Evolutionary conservation across 2,329 filamentous ascomycete species (phyloP).

Genomic region (Fusarium fujikuroi): DNA sequence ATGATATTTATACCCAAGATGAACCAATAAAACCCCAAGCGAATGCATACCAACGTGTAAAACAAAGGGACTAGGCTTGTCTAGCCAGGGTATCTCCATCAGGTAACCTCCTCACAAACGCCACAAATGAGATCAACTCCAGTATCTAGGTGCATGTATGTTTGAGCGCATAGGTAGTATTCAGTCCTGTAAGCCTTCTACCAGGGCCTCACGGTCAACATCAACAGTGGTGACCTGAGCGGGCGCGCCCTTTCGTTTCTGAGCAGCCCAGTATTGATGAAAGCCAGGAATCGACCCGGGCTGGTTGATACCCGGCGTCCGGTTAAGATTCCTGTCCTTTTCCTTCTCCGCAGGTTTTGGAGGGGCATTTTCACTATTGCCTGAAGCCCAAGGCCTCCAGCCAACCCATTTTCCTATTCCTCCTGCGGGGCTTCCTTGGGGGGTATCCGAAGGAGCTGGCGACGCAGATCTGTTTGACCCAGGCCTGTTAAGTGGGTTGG

Average conservation of each 20-base stretch:
- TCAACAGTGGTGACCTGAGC: constrained; percentile 66
- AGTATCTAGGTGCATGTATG: constrained; percentile 26
- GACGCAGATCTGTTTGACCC: constrained; percentile 38
- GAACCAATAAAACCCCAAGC: constrained; percentile 25
- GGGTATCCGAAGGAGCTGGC: constrained; percentile 37
- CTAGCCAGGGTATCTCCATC: constrained; percentile 45
- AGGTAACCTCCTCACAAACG: constrained; percentile 37
- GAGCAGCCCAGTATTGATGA: constrained; percentile 63
- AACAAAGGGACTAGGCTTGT: constrained; percentile 37
- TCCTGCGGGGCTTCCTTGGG: constrained; percentile 40
- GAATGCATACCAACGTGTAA: constrained; percentile 22
- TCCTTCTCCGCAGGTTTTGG: constrained; percentile 41
- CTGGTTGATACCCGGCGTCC: constrained; percentile 82
- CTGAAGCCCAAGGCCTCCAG: constrained; percentile 60
- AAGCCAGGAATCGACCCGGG: constrained; percentile 79
- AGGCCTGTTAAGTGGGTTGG: constrained; percentile 46
- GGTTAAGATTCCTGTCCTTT: constrained; percentile 53
- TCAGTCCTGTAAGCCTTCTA: constrained; percentile 62
- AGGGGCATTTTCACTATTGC: constrained; percentile 10
- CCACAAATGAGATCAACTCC: constrained; percentile 41
- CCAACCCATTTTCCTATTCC: constrained; percentile 58
- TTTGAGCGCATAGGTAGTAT: neutral
- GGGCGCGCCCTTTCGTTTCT: constrained; percentile 63
- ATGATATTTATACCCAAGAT: constrained; percentile 36
- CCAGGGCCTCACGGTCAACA: constrained; percentile 69